Conservation (phyloP, 257 asterid species). For the Lavandula angustifolia region DNA sequence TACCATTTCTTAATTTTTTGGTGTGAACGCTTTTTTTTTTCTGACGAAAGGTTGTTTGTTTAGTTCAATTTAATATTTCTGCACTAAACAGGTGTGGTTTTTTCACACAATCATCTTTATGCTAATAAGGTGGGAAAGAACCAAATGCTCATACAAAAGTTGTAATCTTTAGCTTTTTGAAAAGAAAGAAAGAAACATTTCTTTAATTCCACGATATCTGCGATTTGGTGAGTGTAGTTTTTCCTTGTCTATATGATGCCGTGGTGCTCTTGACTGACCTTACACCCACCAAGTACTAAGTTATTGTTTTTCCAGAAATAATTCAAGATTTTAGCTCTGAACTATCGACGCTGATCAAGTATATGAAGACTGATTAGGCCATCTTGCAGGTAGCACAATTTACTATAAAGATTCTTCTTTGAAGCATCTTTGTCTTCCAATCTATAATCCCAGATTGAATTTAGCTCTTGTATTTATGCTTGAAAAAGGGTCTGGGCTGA, state of each 20-base stretch:
- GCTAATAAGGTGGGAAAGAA: constrained; percentile 33
- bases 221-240: constrained; percentile 34
- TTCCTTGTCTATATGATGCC: constrained; percentile 38
- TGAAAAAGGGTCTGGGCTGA: constrained; percentile 7
- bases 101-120: constrained; percentile 30
- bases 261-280: constrained; percentile 35
- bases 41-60: no score
- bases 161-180: constrained; percentile 7
- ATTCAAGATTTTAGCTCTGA: constrained; percentile 23
- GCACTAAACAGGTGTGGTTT: no score
- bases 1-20: no score
- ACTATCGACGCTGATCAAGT: constrained; percentile 14
- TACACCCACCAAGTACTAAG: constrained; percentile 26
- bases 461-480: background rate
- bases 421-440: background rate
- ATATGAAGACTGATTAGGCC: constrained; percentile 20
- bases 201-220: constrained; percentile 10
- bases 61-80: no score
- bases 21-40: no score
- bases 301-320: constrained; percentile 20
- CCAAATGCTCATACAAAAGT: constrained; percentile 31
- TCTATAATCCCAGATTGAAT: constrained; percentile 2
- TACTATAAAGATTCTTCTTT: background rate
- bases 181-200: background rate
- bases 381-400: constrained; percentile 19